Evolutionary conservation across 768 basidiomycete genomes (phyloP).

Genomic region (Hysterangium stoloniferum): DNA sequence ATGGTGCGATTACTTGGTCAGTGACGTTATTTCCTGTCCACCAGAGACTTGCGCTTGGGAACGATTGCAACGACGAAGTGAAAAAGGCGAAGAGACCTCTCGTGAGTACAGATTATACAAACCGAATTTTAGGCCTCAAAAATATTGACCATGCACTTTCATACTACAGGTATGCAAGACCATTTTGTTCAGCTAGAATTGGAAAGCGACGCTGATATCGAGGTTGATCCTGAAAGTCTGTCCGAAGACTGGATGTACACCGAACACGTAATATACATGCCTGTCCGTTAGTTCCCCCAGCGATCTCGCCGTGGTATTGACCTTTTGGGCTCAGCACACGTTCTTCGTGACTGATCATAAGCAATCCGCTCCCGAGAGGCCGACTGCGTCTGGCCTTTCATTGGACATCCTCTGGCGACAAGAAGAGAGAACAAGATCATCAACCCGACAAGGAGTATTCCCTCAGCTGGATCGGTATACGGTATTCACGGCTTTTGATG

Average conservation of each 20-base stretch:
- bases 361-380: constrained; percentile 33
- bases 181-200: constrained; percentile 26
- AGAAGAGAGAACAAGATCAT: constrained; percentile 31
- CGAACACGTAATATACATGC: constrained; percentile 41
- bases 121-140: background rate
- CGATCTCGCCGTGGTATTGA: background rate
- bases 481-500: background rate
- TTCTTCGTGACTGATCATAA: constrained; percentile 45
- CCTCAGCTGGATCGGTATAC: constrained; percentile 37
- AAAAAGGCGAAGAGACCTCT: constrained; percentile 9
- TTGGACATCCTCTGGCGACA: constrained; percentile 27
- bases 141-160: background rate
- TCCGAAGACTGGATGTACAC: constrained; percentile 36
- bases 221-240: constrained; percentile 33
- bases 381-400: constrained; percentile 15
- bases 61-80: constrained; percentile 17
- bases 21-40: constrained; percentile 38
- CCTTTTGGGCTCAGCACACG: constrained; percentile 27
- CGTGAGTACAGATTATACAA: background rate
- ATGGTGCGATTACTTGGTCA: constrained; percentile 42
- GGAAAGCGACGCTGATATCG: constrained; percentile 24
- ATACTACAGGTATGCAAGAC: background rate
- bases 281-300: constrained; percentile 23
- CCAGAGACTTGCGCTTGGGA: constrained; percentile 30
- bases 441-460: constrained; percentile 33